Evolutionary conservation across 768 basidiomycete species (phyloP).

Genomic region (Naematelia encephala): DNA sequence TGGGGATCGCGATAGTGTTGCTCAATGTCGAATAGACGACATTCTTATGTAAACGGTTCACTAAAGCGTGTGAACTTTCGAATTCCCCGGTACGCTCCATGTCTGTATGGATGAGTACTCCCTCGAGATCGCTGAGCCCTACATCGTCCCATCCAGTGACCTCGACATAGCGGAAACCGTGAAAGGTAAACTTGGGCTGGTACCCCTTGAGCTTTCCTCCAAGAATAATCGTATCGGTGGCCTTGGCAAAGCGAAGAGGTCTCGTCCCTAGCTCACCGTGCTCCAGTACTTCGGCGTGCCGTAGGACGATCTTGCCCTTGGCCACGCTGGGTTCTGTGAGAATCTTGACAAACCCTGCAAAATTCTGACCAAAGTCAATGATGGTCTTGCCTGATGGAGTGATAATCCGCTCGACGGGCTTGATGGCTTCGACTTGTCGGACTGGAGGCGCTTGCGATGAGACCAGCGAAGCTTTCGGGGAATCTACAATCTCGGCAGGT

Average conservation of each 20-base stretch:
- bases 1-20: slow-evolving; percentile 28
- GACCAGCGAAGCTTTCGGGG: not conserved
- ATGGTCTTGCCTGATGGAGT: slow-evolving; percentile 32
- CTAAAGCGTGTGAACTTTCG: slow-evolving; percentile 15
- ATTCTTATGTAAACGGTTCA: slow-evolving; percentile 31
- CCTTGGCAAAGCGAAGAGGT: slow-evolving; percentile 28
- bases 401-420: slow-evolving; percentile 24
- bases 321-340: not conserved
- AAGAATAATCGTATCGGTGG: slow-evolving; percentile 13
- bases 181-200: slow-evolving; percentile 34
- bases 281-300: slow-evolving; percentile 37
- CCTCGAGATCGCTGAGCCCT: slow-evolving; percentile 7
- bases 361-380: slow-evolving; percentile 42
- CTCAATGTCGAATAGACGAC: slow-evolving; percentile 25
- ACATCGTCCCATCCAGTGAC: slow-evolving; percentile 7
- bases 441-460: slow-evolving; percentile 25
- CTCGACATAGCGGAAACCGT: slow-evolving; percentile 33
- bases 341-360: slow-evolving; percentile 30
- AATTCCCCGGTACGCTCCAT: slow-evolving; percentile 28
- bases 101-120: slow-evolving; percentile 23
- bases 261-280: slow-evolving; percentile 29
- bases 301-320: not conserved
- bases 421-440: slow-evolving; percentile 15
- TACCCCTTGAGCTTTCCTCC: slow-evolving; percentile 9
- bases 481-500: slow-evolving; percentile 5